These are phyloP conservation scores for Lipomyces spencermartinsiae DNA, from an alignment of 805 yeast genomes.

Conservation along the genomic window DNA sequence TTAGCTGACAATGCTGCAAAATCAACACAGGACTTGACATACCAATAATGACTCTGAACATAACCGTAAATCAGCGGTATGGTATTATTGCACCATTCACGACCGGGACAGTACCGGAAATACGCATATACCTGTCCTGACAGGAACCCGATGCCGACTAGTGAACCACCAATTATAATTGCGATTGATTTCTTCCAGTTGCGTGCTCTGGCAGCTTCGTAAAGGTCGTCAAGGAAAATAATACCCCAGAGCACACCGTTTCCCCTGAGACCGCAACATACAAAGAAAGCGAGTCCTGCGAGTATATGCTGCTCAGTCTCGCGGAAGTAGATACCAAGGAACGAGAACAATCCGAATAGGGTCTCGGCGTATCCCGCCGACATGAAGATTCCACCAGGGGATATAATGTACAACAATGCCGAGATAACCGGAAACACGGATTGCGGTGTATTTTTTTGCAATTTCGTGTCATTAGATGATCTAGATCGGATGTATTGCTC, in stretches of 20 bases:
- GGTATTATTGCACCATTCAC: slow-evolving; percentile 73
- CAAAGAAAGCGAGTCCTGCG: slow-evolving; percentile 62
- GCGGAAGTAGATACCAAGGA: slow-evolving; percentile 61
- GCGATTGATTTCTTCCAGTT: slow-evolving; percentile 14
- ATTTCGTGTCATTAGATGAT: neutral
- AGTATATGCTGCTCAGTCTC: slow-evolving; percentile 47
- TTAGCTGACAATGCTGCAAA: neutral
- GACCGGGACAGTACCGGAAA: slow-evolving; percentile 69
- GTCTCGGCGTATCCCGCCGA: slow-evolving; percentile 80
- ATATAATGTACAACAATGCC: slow-evolving; percentile 59
- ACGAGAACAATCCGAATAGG: slow-evolving; percentile 64
- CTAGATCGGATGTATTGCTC: slow-evolving; percentile 32
- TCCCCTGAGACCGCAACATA: slow-evolving; percentile 71
- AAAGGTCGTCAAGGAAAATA: slow-evolving; percentile 64
- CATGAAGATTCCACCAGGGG: slow-evolving; percentile 82
- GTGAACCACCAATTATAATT: slow-evolving; percentile 60
- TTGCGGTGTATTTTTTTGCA: slow-evolving; percentile 19
- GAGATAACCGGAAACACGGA: slow-evolving; percentile 46
- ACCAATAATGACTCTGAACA: slow-evolving; percentile 85
- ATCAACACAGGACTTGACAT: neutral
- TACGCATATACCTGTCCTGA: slow-evolving; percentile 62
- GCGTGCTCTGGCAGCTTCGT: slow-evolving; percentile 20
- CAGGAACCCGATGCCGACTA: slow-evolving; percentile 56
- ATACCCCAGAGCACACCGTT: slow-evolving; percentile 79
- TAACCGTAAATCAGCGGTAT: slow-evolving; percentile 69